These are phyloP conservation scores for Sphaceloma murrayae DNA, from an alignment of 2,329 filamentous ascomycete genomes.

Conservation along the genomic window DNA sequence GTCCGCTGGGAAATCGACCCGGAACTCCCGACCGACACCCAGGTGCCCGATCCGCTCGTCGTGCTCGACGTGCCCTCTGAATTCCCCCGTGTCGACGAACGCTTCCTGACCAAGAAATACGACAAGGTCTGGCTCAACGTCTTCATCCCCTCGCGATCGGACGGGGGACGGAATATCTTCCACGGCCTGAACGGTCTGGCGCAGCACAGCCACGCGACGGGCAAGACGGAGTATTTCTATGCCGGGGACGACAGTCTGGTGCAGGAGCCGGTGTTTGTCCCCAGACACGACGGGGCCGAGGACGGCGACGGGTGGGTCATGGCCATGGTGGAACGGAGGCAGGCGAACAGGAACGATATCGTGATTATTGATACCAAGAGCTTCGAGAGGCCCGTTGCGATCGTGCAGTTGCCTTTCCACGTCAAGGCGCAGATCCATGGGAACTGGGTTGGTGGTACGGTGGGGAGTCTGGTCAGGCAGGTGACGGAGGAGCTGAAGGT, in stretches of 20 bases:
- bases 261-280: slow-evolving; percentile 48
- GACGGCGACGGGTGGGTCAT: slow-evolving; percentile 46
- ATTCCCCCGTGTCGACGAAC: slow-evolving; percentile 39
- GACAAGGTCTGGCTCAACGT: slow-evolving; percentile 34
- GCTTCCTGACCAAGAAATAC: slow-evolving; percentile 33
- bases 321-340: slow-evolving; percentile 34
- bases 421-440: slow-evolving; percentile 15
- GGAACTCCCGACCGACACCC: slow-evolving; percentile 21
- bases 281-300: slow-evolving; percentile 30
- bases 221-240: slow-evolving; percentile 29
- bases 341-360: slow-evolving; percentile 33
- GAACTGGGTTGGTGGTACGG: slow-evolving; percentile 8
- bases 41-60: slow-evolving; percentile 26
- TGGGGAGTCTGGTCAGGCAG: slow-evolving; percentile 7
- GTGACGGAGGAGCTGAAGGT: background rate
- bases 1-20: slow-evolving; percentile 37
- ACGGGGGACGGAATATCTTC: slow-evolving; percentile 22
- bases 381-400: slow-evolving; percentile 32
- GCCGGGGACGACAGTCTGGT: slow-evolving; percentile 36
- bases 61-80: slow-evolving; percentile 34
- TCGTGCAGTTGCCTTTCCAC: slow-evolving; percentile 32
- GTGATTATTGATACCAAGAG: slow-evolving; percentile 36
- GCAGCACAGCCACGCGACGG: slow-evolving; percentile 18
- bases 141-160: slow-evolving; percentile 28
- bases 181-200: slow-evolving; percentile 8